Evolutionary conservation across 129 eudicot genomes (phyloP), one percentile per base, ranked within the genome.

Genomic region (Chrysanthemum makinoi): DNA sequence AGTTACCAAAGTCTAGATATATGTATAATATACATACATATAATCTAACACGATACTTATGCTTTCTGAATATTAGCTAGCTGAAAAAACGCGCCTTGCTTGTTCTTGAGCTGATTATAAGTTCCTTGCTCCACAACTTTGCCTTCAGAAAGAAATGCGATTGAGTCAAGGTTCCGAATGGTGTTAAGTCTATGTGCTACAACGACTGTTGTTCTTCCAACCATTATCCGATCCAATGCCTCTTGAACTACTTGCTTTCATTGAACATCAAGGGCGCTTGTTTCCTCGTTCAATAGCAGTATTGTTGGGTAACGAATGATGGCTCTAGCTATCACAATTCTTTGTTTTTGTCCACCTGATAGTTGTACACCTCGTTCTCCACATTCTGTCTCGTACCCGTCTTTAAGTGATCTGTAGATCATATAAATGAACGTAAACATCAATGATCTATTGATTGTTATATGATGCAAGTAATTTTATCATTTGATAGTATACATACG

Each of bases 171-270:
- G 65, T 85, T 87, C 74, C 80, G 79, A 62, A 94, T 89, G 0
- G 98, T 94, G 80, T 94, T 94, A 6, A 94, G 84, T 28, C 95
- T 43, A 71, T 94, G 98, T 9, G 96, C 93, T 77, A 94, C 96
- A 65, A 94, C 98, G 7, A 94, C 64, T 0, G 96, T 94, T 6
- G 95, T 94, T 65, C 98, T 82, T 22, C 96, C 91, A 1, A 94
- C 86, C 98, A 93, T 93, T 35, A 93, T 77, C 20, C 89, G 70
- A 79, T 93, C 95, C 73, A 93, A 76, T 0, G 98, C 95, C 33
- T 93, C 91, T 70, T 93, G 95, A 76, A 93, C 98, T 18, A 85
- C 69, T 71, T 87, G 94, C n/a, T n/a, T 77, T 93, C 98, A 93
- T 10, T 93, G 96, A 19, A 85, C 88, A 55, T 93, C 96, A 3